Evolutionary conservation across 768 basidiomycete species (phyloP), one percentile per base, ranked within the genome.

Genomic region (Dendrothele bispora): DNA sequence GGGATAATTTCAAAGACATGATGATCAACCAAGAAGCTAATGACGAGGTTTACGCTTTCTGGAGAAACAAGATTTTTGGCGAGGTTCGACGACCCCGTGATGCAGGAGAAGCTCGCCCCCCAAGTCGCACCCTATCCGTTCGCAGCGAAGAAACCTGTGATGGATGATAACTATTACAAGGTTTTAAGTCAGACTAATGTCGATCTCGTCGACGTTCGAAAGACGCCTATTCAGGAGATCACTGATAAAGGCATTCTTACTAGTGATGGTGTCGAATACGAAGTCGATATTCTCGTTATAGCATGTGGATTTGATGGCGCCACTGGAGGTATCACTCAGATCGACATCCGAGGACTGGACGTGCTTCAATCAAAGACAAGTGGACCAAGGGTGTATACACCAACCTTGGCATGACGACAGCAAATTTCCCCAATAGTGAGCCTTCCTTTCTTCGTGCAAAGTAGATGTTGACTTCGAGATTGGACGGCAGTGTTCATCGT

Each of bases 301-400:
- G 61, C 61, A 15, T 60, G 59, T 0, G 61, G 62, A 22, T 62
- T 60, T 32, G 61, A 63, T 34, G 56, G 58, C 3, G 51, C 62
- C 15, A 59, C 62, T 1, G 61, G 61, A 6, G 49, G 57, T 8
- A 56, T 63, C 20, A 34, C 57, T 4, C 54, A 55, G n/a, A 63
- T 61, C 30, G 54, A 59, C 27, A 60, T 63, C 18, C 39, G 46
- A 17, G 55, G 59, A 4, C 50, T 39, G 14, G 49, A 62, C 35
- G 61, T 57, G 3, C 35, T 28, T 30, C 46, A n/a, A 52, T 62
- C 27, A 27, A 50, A 15, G 61, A 63, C 20, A 62, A 54, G 49
- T 63, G 62, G 62, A 38, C 38, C 18, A 54, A 53, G 18, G 54
- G 55, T 1, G 38, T 60, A 10, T 49, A 55, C 5, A 63, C 62